phyloP scores from a whole-genome alignment of 208 protist species.

The Acanthamoeba royreba region DNA sequence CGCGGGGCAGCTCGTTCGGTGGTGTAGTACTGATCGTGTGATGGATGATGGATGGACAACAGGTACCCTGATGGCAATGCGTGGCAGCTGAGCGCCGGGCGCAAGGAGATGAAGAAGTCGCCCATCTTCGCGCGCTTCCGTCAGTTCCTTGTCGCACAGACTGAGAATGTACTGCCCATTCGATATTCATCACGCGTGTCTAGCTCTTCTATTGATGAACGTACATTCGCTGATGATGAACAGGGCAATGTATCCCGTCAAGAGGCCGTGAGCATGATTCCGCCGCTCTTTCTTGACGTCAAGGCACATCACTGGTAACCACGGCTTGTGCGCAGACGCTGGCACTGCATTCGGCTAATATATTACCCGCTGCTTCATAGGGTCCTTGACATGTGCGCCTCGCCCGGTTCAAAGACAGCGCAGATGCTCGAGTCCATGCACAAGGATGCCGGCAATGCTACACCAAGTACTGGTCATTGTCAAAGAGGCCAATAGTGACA shows the following conservation, averaged over 20 bases:
- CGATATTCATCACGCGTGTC: too few species aligned
- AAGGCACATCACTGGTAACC: slow-evolving; percentile 61
- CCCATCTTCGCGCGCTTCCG: background rate
- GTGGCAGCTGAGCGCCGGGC: slow-evolving; percentile 3
- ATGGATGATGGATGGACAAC: background rate
- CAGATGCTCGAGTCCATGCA: slow-evolving; percentile 82
- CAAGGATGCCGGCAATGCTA: background rate
- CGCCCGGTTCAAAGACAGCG: slow-evolving; percentile 85
- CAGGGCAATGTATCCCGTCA: slow-evolving; percentile 58
- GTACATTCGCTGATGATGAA: too few species aligned
- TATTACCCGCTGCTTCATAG: background rate
- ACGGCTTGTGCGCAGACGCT: background rate
- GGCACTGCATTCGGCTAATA: background rate
- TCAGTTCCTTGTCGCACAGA: background rate
- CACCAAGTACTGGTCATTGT: background rate
- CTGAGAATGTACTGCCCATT: background rate
- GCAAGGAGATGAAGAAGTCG: background rate
- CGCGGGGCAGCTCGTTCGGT: too few species aligned
- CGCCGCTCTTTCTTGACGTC: slow-evolving; percentile 80
- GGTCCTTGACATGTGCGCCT: slow-evolving; percentile 87
- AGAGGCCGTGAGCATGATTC: slow-evolving; percentile 84
- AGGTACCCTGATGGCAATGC: slow-evolving; percentile 10
- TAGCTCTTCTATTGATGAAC: too few species aligned
- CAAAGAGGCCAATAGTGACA: too few species aligned
- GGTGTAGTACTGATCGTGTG: background rate